Base-by-base conservation (phyloP, 495 filamentous ascomycete species). In the Staphylotrichum longicolle region DNA sequence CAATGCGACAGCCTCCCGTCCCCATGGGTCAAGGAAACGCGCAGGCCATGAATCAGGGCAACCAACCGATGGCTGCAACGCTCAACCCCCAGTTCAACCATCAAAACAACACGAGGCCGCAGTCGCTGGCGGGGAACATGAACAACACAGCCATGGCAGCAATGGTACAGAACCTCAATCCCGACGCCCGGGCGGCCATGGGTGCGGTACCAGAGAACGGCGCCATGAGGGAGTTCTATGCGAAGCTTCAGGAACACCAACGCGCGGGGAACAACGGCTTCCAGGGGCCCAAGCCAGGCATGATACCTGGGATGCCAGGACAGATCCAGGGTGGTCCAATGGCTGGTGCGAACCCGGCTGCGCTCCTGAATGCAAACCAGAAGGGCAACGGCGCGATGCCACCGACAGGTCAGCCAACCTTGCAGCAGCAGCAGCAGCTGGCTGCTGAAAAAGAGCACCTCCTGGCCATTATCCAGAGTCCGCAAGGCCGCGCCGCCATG, bases 1-100 rank as follows among this genome's bases (percentile, higher is more conserved):
- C 80, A 12, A 74, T 80, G 66, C 72, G 73, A 30, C 75, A 77
- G 30, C 73, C 78, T 11, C 75, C 79, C 15, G 70, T 73, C 0
- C 70, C 75, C 44, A 77, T 78, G 74, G 70, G 67, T 42, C 77
- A 76, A 37, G 67, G 53, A 6, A 74, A 65, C 42, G 66, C 67
- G 0, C 77, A 73, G 33, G 74, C 75, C 57, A 60, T 70, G 27
- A 77, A 73, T 44, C 78, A 75, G 53, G 66, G 66, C 7, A 76
- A 74, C 41, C 72, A 74, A 46, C 66, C 69, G 32, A 61, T 66
- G 48, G 68, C 63, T 49, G 63, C 58, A 5, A 73, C 58, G 11
- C 67, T 76, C 33, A 73, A 73, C 50, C 66, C 70, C 20, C 49
- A 68, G 1, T 60, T 78, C 7, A 64, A 65, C 57, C 67, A 77